phyloP scores from a whole-genome alignment of 345 rosid species.

The Luvunga scandens region DNA sequence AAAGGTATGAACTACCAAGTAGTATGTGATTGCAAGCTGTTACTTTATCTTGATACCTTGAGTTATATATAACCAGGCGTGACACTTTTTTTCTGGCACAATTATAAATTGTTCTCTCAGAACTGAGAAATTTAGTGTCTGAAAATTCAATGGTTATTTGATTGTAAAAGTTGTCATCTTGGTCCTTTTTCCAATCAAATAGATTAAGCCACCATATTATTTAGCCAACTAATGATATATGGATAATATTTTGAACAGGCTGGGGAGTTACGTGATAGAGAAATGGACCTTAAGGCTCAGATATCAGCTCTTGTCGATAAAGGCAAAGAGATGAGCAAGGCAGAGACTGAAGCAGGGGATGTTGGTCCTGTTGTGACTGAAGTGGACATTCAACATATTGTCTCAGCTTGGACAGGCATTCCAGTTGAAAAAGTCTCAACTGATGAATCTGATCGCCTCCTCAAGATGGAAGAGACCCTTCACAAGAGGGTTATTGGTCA shows the following conservation, averaged over 20 bases:
- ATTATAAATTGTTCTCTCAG: neutral
- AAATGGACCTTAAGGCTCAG: conserved; percentile 93
- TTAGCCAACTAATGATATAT: neutral
- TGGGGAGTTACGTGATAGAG: conserved; percentile 88
- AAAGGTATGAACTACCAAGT: conserved; percentile 48
- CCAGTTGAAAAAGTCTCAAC: conserved; percentile 97
- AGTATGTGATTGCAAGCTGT: neutral
- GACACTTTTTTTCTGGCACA: neutral
- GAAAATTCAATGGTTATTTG: neutral
- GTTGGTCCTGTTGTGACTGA: conserved; percentile 83
- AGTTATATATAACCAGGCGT: neutral
- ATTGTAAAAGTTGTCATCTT: neutral
- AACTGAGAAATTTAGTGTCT: neutral
- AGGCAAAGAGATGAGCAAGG: conserved; percentile 95
- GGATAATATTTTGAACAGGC: conserved; percentile 51
- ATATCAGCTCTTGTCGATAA: conserved; percentile 73
- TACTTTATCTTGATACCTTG: neutral
- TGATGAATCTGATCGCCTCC: conserved; percentile 92
- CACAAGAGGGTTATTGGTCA: conserved; percentile 92
- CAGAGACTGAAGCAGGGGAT: conserved; percentile 86
- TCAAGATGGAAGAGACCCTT: conserved; percentile 94
- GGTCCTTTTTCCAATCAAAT: neutral
- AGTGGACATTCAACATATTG: conserved; percentile 91
- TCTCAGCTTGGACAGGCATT: conserved; percentile 94
- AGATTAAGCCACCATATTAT: neutral